phyloP scores from a whole-genome alignment of 495 filamentous ascomycete species.

The Podospora sp. region DNA sequence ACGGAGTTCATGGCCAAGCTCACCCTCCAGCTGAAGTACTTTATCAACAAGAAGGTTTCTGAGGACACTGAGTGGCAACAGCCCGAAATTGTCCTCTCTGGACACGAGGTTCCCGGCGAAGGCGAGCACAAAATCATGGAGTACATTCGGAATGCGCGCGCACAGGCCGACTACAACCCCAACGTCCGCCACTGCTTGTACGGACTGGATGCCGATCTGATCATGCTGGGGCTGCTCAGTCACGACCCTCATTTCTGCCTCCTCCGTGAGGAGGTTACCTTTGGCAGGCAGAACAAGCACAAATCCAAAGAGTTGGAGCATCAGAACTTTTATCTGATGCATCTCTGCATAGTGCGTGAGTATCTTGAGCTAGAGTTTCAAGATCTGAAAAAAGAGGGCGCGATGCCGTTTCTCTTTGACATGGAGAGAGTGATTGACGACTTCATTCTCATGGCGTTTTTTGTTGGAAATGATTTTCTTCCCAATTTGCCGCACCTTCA shows the following conservation, averaged over 20 bases:
- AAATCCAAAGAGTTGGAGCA: slow-evolving; percentile 97
- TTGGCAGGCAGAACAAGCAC: slow-evolving; percentile 79
- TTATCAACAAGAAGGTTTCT: slow-evolving; percentile 97
- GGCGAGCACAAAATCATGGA: slow-evolving; percentile 99
- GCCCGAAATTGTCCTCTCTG: slow-evolving; percentile 92
- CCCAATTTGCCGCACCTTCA: slow-evolving; percentile 95
- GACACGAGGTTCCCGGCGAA: slow-evolving; percentile 98
- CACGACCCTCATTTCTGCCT: slow-evolving; percentile 99
- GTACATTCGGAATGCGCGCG: slow-evolving; percentile 95
- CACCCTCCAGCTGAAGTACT: slow-evolving; percentile 93
- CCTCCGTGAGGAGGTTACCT: slow-evolving; percentile 95
- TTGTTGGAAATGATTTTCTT: slow-evolving; percentile 98
- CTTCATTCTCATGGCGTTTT: slow-evolving; percentile 99
- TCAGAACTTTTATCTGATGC: slow-evolving; percentile 98
- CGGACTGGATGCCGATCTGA: slow-evolving; percentile 94
- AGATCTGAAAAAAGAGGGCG: slow-evolving; percentile 77
- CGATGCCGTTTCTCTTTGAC: slow-evolving; percentile 78
- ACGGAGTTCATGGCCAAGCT: slow-evolving; percentile 98
- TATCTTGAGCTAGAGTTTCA: slow-evolving; percentile 97
- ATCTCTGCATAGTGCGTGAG: slow-evolving; percentile 95
- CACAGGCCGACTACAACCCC: slow-evolving; percentile 89
- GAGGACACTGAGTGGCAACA: slow-evolving; percentile 97
- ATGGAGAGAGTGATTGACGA: slow-evolving; percentile 98
- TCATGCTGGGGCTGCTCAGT: slow-evolving; percentile 95
- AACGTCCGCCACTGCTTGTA: slow-evolving; percentile 98